Base-by-base conservation (phyloP, 2,329 filamentous ascomycete genomes). In the Fusarium tanahbumbuense region DNA sequence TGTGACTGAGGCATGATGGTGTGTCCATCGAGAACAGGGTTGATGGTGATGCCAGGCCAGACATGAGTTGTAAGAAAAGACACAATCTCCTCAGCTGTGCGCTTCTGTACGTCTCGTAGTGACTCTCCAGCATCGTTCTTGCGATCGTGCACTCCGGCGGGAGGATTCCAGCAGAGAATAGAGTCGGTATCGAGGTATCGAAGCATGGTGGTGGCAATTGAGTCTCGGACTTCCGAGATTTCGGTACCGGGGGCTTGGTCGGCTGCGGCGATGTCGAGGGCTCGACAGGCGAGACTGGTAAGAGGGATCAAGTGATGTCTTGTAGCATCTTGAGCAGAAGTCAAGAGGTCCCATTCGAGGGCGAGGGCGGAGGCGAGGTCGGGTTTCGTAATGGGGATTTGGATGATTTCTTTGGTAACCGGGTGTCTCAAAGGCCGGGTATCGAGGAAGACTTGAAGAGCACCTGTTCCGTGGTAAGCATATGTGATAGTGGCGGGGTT, bases 131-230 rank as follows among this genome's bases (percentile, higher is more conserved):
- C 80, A 7, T 83, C 84, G 58, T 85, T 84, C 45, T 78, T 80
- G 6, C 78, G 75, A 52, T 86, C 81, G 30, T 83, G 79, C 42
- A 89, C 81, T 37, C 84, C 81, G 2, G 85, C 83, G 4, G 84
- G 83, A 42, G 88, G 85, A 25, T 86, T 93, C 93, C 94, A 97
- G 86, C 95, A 98, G 3, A 99, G 88, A 37, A 98, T 83, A 1
- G 93, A 94, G 81, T 99, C 96, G 2, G 96, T 98, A 74, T 94
- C 90, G 27, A 99, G 87, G 80, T 98, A 98, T 48, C 92, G 88
- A 85, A 98, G 87, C 54, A 96, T 82, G 68, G 89, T 90, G 20
- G 83, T 84, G 18, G 91, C 82, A 48, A 98, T 89, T 42, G 86
- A 83, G 1, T 86, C 78, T 37, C 94, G 87, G 40, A 92, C 85